Evolutionary conservation across 345 rosid genomes (phyloP).

Genomic region (Gossypium turneri): DNA sequence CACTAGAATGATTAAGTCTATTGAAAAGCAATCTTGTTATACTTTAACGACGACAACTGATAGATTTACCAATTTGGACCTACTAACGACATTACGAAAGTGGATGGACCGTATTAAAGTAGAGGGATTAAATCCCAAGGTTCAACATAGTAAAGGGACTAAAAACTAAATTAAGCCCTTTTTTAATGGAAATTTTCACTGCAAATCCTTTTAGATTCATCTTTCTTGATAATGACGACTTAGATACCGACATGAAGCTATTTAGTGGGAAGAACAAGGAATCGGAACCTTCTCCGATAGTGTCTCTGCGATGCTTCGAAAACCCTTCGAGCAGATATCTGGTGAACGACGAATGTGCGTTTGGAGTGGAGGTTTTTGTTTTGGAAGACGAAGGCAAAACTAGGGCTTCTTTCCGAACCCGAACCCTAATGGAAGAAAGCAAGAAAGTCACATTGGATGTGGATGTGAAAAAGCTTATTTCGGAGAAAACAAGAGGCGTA

Average conservation of each 20-base stretch:
- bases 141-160: too few species aligned
- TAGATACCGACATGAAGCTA: neutral
- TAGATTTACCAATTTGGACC: too few species aligned
- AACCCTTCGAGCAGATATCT: neutral
- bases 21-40: too few species aligned
- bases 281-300: neutral
- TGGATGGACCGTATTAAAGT: too few species aligned
- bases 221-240: neutral
- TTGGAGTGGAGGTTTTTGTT: constrained; percentile 10
- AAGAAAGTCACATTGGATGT: neutral
- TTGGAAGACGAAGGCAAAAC: too few species aligned
- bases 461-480: neutral
- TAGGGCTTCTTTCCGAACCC: neutral
- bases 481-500: neutral
- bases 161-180: too few species aligned
- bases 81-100: too few species aligned
- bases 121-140: too few species aligned
- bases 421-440: neutral
- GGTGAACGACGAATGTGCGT: neutral
- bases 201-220: too few species aligned
- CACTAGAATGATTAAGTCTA: too few species aligned
- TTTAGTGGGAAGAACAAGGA: neutral
- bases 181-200: too few species aligned
- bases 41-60: too few species aligned
- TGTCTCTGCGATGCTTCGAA: neutral